These are phyloP conservation scores for Datura wrightii DNA, from an alignment of 257 asterid species.

Conservation along the genomic window DNA sequence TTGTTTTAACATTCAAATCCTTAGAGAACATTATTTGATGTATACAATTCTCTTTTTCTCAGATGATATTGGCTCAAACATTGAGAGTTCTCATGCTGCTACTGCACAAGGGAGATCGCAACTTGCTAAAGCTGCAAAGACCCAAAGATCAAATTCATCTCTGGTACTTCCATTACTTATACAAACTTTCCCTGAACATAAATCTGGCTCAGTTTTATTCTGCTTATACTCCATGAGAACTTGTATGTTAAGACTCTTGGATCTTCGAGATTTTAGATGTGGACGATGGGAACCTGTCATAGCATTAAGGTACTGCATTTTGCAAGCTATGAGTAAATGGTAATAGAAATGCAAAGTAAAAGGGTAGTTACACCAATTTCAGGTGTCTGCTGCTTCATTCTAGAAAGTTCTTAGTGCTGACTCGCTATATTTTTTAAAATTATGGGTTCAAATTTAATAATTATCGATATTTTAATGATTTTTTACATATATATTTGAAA, in stretches of 20 bases:
- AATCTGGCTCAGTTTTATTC: neutral
- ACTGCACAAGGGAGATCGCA: conserved; percentile 84
- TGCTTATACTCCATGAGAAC: neutral
- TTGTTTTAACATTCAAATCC: conserved; percentile 21
- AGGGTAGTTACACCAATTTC: neutral
- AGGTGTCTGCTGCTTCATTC: too few relatives aligned
- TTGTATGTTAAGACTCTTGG: neutral
- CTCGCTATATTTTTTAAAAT: too few relatives aligned
- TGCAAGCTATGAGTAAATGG: neutral
- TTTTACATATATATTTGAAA: too few relatives aligned
- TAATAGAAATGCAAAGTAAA: neutral
- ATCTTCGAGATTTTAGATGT: neutral
- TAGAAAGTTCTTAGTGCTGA: too few relatives aligned
- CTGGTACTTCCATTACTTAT: conserved; percentile 51
- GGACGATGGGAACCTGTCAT: neutral
- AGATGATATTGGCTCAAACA: conserved; percentile 87
- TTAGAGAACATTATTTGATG: conserved; percentile 17
- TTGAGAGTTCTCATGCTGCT: conserved; percentile 85
- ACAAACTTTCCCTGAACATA: neutral
- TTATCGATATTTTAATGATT: too few relatives aligned
- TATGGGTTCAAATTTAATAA: too few relatives aligned
- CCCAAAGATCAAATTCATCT: conserved; percentile 89
- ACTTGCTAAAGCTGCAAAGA: conserved; percentile 86
- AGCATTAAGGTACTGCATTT: neutral
- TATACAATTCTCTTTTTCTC: neutral